Evolutionary conservation across 1,284 basidiomycete genomes (phyloP), one percentile per base, ranked within the genome.

Genomic region (Trametes hirsuta): DNA sequence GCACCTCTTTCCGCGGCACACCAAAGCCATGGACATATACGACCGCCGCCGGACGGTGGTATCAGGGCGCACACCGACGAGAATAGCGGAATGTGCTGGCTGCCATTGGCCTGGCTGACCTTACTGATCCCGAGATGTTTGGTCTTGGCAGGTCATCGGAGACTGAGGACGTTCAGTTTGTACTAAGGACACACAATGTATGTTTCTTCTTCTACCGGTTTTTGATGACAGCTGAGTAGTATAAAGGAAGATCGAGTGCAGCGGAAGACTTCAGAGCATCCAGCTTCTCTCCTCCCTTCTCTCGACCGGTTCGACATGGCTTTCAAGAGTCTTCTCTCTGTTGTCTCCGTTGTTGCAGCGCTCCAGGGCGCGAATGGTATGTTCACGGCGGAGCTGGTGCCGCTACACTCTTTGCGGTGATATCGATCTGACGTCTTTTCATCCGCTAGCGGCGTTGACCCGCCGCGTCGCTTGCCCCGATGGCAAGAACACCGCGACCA

Each of bases 401-500:
- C 46, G 9, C 22, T 40, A 14, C 6, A 8, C 14, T 12, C 39
- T 9, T 45, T 15, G 24, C 42, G 30, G 34, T 39, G 12, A 18
- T 18, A 18, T 18, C 18, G 18, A 36, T 40, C 41, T 40, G 15
- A 22, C 36, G 12, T 11, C 1, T 5, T 1, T 46, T 18, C 1
- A 6, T 25, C 25, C 9, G 21, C 37, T 37, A 68, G 68, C 62
- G 52, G 68, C 68, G 30, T 53, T 69, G 39, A 65, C 63, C 25
- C 63, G 63, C 44, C 67, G 66, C 18, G 67, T 66, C 34, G 59
- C 68, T 22, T 69, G 68, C 55, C 61, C 67, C 36, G 67, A 67
- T 49, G 68, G 68, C 36, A 48, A 52, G 22, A 65, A 72, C 48
- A 71, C 68, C 12, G 76, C 73, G 30, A 68, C 74, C 2, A 76